Percentiles rank a stretch among this genome's conserved stretches.
These are phyloP conservation scores for Pleoardoris graminearum DNA, from an alignment of 2,329 filamentous ascomycete genomes.

Conservation along the genomic window DNA sequence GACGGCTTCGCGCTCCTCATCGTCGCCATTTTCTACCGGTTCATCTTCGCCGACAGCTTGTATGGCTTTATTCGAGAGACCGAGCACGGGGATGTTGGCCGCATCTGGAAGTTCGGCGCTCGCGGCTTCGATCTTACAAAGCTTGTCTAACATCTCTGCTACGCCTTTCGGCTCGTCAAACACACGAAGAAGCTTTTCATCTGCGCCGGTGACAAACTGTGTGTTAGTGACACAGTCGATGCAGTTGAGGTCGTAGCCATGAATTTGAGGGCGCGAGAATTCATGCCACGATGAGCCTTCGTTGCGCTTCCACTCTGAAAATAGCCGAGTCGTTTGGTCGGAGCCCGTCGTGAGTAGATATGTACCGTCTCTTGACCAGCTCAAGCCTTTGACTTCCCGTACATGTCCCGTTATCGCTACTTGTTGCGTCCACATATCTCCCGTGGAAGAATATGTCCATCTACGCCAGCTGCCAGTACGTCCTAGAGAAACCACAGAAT, in stretches of 20 bases:
- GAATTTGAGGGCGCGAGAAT: slow-evolving; percentile 92
- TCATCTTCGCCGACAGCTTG: slow-evolving; percentile 51
- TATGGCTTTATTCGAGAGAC: slow-evolving; percentile 93
- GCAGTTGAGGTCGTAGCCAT: slow-evolving; percentile 97
- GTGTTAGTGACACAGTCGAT: slow-evolving; percentile 73
- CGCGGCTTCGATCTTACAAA: slow-evolving; percentile 62
- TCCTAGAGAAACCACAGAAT: slow-evolving; percentile 77
- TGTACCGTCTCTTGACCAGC: slow-evolving; percentile 79
- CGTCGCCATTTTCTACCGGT: slow-evolving; percentile 42
- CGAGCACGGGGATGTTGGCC: slow-evolving; percentile 91
- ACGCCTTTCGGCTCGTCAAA: slow-evolving; percentile 88
- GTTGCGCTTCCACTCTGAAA: slow-evolving; percentile 72
- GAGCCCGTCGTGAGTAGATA: slow-evolving; percentile 87
- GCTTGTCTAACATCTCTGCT: slow-evolving; percentile 69
- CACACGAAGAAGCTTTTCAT: slow-evolving; percentile 96
- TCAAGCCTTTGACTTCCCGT: slow-evolving; percentile 75
- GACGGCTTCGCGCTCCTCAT: slow-evolving; percentile 58
- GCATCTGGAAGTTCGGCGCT: slow-evolving; percentile 68
- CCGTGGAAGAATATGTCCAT: slow-evolving; percentile 68
- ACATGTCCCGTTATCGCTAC: slow-evolving; percentile 84
- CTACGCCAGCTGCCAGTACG: slow-evolving; percentile 91
- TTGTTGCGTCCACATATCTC: slow-evolving; percentile 74
- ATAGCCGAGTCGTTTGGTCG: slow-evolving; percentile 90
- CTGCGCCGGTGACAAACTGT: slow-evolving; percentile 90
- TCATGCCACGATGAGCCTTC: slow-evolving; percentile 78